Base-by-base conservation (phyloP, 164 flowering plant genomes). In the Dillenia turbinata region DNA sequence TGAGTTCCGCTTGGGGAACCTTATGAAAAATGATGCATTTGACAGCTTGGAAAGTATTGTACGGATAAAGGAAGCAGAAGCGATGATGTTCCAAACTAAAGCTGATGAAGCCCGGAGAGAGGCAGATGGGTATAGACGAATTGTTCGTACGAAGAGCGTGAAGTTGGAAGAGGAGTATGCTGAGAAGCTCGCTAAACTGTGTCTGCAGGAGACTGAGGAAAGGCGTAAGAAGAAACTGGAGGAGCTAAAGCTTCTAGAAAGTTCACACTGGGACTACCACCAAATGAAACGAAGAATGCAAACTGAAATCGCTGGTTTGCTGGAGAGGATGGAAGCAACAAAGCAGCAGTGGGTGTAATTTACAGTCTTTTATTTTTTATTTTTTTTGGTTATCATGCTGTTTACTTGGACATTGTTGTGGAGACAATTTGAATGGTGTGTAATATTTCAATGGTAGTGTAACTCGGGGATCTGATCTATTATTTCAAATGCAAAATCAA, bases 261-360 rank as follows among this genome's bases (percentile, higher is more conserved):
- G 75, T 60, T 83, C 91, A 0, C 96, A 87, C 14, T 78, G 78
- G 56, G 96, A 94, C 68, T 94, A 94, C 69, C 82, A 77, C 74
- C 83, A 91, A 14, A 91, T 94, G 97, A 94, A 94, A 76, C 53
- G 75, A 56, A 82, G 98, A 73, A 91, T 94, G 97, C 90, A 88
- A 69, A 78, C 86, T 26, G 96, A 94, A 74, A 89, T 94, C 70
- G 77, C 81, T 13, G 89, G 93, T 10, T 75, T 94, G 76, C 64
- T 86, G 74, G 79, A 87, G 72, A 84, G 96, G 72, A 89, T 94
- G 96, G 96, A 94, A 59, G 85, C 86, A 22, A 88, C 96, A 59
- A 94, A 89, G 74, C 85, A 89, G 68, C 87, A 82, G 63, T 80
- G 81, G 86, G 92, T 85, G 47, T 86, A 74, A 78, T 33, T 33